A percentile compares a stretch with the other conserved stretches of the same genome.
These are phyloP conservation scores for Lecanicillium sp. DNA, from an alignment of 2,329 filamentous ascomycete genomes.

Conservation along the genomic window DNA sequence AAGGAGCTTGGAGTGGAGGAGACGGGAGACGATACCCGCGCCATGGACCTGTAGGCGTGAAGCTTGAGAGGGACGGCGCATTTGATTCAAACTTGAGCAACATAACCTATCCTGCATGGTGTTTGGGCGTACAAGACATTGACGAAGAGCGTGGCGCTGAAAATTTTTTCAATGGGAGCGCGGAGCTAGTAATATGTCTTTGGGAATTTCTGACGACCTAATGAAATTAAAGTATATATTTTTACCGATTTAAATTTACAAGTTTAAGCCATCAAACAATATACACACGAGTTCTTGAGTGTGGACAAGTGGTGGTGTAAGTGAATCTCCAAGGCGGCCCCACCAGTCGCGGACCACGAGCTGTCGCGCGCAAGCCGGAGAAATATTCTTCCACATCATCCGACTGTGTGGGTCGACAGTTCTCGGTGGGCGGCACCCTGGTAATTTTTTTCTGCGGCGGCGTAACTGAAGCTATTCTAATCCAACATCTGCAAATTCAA, in stretches of 20 bases:
- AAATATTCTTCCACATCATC: constrained; percentile 4
- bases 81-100: not conserved
- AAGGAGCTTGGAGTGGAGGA: constrained; percentile 65
- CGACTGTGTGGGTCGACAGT: not conserved
- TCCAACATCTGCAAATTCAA: constrained; percentile 8
- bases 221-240: not conserved
- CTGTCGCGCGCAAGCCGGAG: not conserved
- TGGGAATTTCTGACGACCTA: too few species aligned
- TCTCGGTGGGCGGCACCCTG: constrained; percentile 1
- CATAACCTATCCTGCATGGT: not conserved
- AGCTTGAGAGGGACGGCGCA: not conserved
- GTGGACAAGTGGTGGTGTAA: not conserved
- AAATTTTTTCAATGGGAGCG: too few species aligned
- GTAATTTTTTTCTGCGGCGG: constrained; percentile 8
- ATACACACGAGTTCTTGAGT: not conserved
- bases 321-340: not conserved
- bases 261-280: too few species aligned
- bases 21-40: constrained; percentile 42
- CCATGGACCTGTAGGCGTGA: constrained; percentile 32
- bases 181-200: too few species aligned
- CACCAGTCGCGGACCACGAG: too few species aligned
- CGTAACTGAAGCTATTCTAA: not conserved
- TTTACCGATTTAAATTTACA: not conserved
- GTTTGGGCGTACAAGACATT: too few species aligned
- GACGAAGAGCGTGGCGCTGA: too few species aligned